These are phyloP conservation scores for Protea cynaroides DNA, from an alignment of 164 flowering plant genomes.

Conservation along the genomic window DNA sequence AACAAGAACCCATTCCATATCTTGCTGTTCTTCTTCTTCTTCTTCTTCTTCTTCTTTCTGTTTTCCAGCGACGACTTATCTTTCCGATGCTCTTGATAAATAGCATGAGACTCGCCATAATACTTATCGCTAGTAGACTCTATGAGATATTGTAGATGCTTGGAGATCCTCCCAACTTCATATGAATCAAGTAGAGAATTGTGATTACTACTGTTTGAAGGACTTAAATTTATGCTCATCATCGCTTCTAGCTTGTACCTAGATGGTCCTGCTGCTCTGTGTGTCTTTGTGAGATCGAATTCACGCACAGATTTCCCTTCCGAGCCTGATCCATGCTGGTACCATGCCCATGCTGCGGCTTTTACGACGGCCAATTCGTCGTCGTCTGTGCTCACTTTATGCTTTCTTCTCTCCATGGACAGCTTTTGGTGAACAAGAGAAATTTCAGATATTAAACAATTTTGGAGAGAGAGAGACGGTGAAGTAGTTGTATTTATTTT, in stretches of 20 bases:
- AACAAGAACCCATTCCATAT: conserved; percentile 19
- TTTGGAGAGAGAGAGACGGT: background rate
- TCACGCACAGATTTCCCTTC: conserved; percentile 29
- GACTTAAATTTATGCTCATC: conserved; percentile 7
- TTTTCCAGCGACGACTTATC: background rate
- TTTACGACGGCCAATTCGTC: conserved; percentile 35
- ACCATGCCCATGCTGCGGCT: conserved; percentile 85
- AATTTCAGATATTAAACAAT: background rate
- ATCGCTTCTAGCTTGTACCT: conserved; percentile 49
- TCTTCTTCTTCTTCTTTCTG: conserved; percentile 9
- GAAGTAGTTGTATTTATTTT: background rate
- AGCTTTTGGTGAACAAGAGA: too few relatives aligned
- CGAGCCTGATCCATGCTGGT: conserved; percentile 45
- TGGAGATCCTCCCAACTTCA: conserved; percentile 44
- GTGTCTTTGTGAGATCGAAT: conserved; percentile 18
- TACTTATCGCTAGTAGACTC: conserved; percentile 12
- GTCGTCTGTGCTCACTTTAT: conserved; percentile 21
- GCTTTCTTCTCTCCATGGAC: conserved; percentile 19
- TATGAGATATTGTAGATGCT: conserved; percentile 26
- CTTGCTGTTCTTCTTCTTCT: conserved; percentile 5
- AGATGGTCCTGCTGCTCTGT: conserved; percentile 24
- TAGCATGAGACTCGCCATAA: background rate
- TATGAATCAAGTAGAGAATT: conserved; percentile 43
- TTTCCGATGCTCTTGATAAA: background rate
- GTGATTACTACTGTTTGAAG: conserved; percentile 9